These are phyloP conservation scores for Hagleromyces aurorensis DNA, from an alignment of 805 yeast species.

Conservation along the genomic window DNA sequence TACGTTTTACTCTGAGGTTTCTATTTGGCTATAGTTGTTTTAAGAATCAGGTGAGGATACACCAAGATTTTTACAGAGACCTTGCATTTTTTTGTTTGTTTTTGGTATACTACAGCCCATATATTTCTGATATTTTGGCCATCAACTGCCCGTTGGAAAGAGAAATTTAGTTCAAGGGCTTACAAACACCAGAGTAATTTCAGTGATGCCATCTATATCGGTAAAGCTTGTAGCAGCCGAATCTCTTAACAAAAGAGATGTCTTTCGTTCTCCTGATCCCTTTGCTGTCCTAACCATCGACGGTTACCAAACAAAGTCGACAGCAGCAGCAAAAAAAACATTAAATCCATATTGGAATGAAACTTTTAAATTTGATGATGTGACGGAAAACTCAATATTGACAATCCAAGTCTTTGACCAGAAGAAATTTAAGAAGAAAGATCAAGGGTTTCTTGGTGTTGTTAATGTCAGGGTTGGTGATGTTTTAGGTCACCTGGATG, in stretches of 20 bases:
- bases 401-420: slow-evolving; percentile 96
- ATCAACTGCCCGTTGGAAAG: too few relatives aligned
- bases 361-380: slow-evolving; percentile 66
- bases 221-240: slow-evolving; percentile 92
- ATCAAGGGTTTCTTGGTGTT: slow-evolving; percentile 96
- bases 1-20: too few relatives aligned
- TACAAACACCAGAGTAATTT: too few relatives aligned
- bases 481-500: slow-evolving; percentile 52
- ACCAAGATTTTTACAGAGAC: too few relatives aligned
- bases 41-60: too few relatives aligned
- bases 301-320: slow-evolving; percentile 92
- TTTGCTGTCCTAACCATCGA: slow-evolving; percentile 97
- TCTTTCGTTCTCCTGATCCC: slow-evolving; percentile 94
- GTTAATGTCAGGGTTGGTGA: slow-evolving; percentile 88
- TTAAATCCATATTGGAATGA: slow-evolving; percentile 98
- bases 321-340: slow-evolving; percentile 88
- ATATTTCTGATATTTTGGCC: too few relatives aligned
- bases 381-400: slow-evolving; percentile 71
- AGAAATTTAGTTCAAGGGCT: too few relatives aligned
- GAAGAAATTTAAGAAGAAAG: slow-evolving; percentile 94
- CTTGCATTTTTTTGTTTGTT: too few relatives aligned
- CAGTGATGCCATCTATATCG: slow-evolving; percentile 34
- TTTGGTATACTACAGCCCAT: too few relatives aligned
- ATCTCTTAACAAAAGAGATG: slow-evolving; percentile 89
- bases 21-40: too few relatives aligned